phyloP scores from a whole-genome alignment of 805 yeast genomes.

The Kluyveromyces wickerhamii region DNA sequence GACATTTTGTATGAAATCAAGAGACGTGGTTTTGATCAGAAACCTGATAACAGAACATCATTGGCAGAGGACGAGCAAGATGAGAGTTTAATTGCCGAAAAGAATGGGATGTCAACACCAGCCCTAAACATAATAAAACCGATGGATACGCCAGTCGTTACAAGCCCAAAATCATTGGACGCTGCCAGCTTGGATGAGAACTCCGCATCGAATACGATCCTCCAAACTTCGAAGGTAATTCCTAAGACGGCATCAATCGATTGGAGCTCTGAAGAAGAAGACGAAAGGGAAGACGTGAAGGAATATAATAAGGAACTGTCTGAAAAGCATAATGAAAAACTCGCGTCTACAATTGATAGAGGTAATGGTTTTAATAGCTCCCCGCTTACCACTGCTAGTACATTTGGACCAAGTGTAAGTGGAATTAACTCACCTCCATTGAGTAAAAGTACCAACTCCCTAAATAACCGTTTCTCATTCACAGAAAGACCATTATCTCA shows the following conservation, averaged over 20 bases:
- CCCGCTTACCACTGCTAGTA: too few species aligned
- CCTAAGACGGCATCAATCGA: conserved; percentile 80
- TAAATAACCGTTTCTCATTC: conserved; percentile 2
- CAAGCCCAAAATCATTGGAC: too few species aligned
- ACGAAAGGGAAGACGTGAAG: conserved; percentile 34
- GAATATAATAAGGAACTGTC: too few species aligned
- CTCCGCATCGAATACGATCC: conserved; percentile 30
- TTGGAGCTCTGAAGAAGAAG: conserved; percentile 85
- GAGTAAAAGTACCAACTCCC: neutral
- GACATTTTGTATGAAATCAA: conserved; percentile 85
- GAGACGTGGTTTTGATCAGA: conserved; percentile 51
- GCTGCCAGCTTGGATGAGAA: neutral
- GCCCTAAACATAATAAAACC: too few species aligned
- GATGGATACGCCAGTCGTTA: too few species aligned
- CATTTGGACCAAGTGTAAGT: too few species aligned
- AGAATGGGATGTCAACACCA: too few species aligned
- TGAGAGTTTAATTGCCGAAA: too few species aligned
- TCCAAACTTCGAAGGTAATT: conserved; percentile 62
- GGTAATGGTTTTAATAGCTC: too few species aligned
- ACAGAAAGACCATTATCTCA: conserved; percentile 4
- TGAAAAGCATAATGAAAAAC: too few species aligned
- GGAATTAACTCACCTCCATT: neutral
- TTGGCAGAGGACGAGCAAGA: neutral
- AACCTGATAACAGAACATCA: too few species aligned
- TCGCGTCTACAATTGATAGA: too few species aligned